phyloP scores from a whole-genome alignment of 495 filamentous ascomycete genomes.

The Rhypophila decipiens region DNA sequence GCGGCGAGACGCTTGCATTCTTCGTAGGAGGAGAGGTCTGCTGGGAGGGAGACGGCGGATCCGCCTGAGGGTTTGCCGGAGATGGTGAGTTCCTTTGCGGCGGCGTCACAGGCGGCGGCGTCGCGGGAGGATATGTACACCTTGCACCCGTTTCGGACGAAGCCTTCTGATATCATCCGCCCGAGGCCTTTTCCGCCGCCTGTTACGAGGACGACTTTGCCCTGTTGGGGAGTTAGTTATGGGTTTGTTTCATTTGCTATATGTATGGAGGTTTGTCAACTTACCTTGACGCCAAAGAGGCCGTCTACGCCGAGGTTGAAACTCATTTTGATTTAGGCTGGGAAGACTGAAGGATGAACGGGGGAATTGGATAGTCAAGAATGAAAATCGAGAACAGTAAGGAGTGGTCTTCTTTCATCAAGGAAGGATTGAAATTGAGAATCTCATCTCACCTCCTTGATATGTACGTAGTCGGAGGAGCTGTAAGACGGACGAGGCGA shows the following conservation, averaged over 20 bases:
- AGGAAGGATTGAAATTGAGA: no score
- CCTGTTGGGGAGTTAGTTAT: conserved; percentile 11
- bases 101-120: conserved; percentile 26
- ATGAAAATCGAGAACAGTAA: no score
- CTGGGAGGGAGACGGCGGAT: conserved; percentile 28
- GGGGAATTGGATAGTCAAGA: no score
- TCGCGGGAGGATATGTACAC: conserved; percentile 80
- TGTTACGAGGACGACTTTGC: conserved; percentile 36
- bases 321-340: background rate
- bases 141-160: conserved; percentile 69
- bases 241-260: background rate
- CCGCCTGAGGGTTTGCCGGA: conserved; percentile 4
- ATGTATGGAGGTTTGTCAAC: conserved; percentile 6
- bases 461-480: no score
- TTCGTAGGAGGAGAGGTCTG: conserved; percentile 28
- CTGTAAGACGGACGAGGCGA: no score
- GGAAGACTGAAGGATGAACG: background rate
- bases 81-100: conserved; percentile 15
- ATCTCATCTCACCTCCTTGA: no score
- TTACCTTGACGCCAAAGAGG: conserved; percentile 55
- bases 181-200: conserved; percentile 56
- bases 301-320: conserved; percentile 46
- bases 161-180: conserved; percentile 76
- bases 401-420: no score
- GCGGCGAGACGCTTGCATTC: conserved; percentile 59